Conservation (phyloP, 495 filamentous ascomycete genomes). For the Penicillium psychrofluorescens region DNA sequence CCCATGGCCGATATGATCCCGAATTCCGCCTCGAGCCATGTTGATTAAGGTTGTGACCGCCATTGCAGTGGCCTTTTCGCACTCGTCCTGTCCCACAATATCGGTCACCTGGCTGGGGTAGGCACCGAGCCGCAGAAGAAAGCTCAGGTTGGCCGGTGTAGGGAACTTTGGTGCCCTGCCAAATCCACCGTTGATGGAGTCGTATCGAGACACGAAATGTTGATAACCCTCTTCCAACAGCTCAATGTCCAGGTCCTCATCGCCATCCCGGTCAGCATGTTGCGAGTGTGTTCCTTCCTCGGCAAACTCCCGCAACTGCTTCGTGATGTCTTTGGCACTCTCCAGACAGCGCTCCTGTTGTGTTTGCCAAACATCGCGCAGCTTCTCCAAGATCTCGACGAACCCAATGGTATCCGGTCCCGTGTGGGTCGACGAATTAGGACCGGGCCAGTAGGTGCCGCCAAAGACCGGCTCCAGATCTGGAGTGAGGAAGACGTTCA, state of each 20-base stretch:
- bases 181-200: conserved; percentile 74
- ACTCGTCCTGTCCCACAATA: conserved; percentile 78
- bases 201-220: conserved; percentile 72
- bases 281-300: conserved; percentile 71
- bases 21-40: conserved; percentile 81
- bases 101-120: conserved; percentile 70
- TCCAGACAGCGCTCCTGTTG: conserved; percentile 74
- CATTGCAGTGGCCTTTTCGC: conserved; percentile 69
- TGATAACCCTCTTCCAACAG: conserved; percentile 83
- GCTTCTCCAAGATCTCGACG: conserved; percentile 73
- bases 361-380: conserved; percentile 74
- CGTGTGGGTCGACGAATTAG: conserved; percentile 42
- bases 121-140: conserved; percentile 68
- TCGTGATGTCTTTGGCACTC: conserved; percentile 74
- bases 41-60: conserved; percentile 70
- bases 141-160: conserved; percentile 75
- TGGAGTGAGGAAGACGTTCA: conserved; percentile 94
- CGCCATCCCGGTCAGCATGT: conserved; percentile 43
- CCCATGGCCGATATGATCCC: conserved; percentile 88
- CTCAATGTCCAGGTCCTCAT: conserved; percentile 76
- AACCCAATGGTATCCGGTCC: conserved; percentile 60
- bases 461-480: conserved; percentile 91
- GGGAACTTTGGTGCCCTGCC: conserved; percentile 76
- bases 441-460: conserved; percentile 93
- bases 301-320: conserved; percentile 76